Base-by-base conservation (phyloP, 176 grass and related monocot species). In the Tillandsia fasciculata region DNA sequence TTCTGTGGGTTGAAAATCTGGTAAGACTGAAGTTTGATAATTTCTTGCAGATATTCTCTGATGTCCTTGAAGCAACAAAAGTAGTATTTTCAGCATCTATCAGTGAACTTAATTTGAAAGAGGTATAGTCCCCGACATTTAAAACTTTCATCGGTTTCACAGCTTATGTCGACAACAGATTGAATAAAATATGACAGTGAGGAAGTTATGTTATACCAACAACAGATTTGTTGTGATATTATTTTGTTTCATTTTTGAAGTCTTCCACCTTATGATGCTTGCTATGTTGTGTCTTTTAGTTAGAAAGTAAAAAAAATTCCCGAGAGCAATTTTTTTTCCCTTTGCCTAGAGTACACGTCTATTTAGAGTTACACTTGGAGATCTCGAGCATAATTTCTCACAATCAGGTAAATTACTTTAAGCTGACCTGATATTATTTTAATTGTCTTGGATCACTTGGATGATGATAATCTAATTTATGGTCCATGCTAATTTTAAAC, bases 41-140 rank as follows among this genome's bases (percentile, higher is more conserved):
- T 48, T 20, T 66, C 47, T 50, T 90, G 76, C 74, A 92, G 94
- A 57, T 82, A 52, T 52, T 76, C 74, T 76, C 49, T 65, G 75
- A 59, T 26, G 71, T 84, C 64, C 83, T 53, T 75, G 72, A 90
- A 61, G 81, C 79, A 47, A 75, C 66, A 48, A 85, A 76, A 12
- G 69, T 90, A 71, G 76, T 81, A 68, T 83, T 87, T 82, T 72
- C 80, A 82, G 66, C 77, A 71, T 83, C 64, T 75, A 70, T 90
- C 67, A 77, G 53, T 64, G 86, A 86, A 29, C 75, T 90, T 85
- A 83, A 61, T 76, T n/a, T 76, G 70, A 69, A 88, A 50, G 89
- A 93, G 94, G 94, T 99, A 90, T 50, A 51, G 47, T 56, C 63
- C 23, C 51, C 47, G 2, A n/a, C 64, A 54, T 66, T 75, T 3